Conservation (phyloP, 78 protist species). For the Dictyostelium discoideum region dicty_2.7 NC_007091.3:2944001-2944500, state of each 20-base stretch:
- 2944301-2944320: slow-evolving; percentile 37
- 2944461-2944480: slow-evolving; percentile 25
- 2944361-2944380: slow-evolving; percentile 33
- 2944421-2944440: slow-evolving; percentile 54
- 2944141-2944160: slow-evolving; percentile 32
- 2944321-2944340: slow-evolving; percentile 44
- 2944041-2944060: slow-evolving; percentile 38
- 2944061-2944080: slow-evolving; percentile 47
- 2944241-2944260: not conserved
- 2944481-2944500: not conserved
- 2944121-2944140: slow-evolving; percentile 52
- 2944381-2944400: slow-evolving; percentile 49
- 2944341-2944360: slow-evolving; percentile 12
- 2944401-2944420: slow-evolving; percentile 64
- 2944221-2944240: not conserved
- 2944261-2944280: not conserved
- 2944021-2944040: slow-evolving; percentile 57
- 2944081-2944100: slow-evolving; percentile 44
- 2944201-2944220: not conserved
- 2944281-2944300: slow-evolving; percentile 12
- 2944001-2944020: slow-evolving; percentile 52
- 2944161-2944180: slow-evolving; percentile 33
- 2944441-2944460: slow-evolving; percentile 20
- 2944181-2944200: slow-evolving; percentile 45
- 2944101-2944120: slow-evolving; percentile 56